Conservation (phyloP, 257 asterid genomes). For the Gentiana straminea region DNA sequence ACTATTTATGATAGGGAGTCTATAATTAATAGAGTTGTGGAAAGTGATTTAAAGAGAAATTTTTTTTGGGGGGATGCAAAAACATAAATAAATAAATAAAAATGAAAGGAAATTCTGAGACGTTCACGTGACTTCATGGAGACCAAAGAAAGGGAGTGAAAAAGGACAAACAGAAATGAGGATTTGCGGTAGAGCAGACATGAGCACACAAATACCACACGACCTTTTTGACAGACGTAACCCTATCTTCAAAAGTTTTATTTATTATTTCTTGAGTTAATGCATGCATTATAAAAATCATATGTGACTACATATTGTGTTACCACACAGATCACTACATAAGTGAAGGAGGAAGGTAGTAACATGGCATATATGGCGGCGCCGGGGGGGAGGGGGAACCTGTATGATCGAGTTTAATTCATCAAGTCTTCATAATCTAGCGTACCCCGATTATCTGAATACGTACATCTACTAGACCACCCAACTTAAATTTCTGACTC, state of each 20-base stretch:
- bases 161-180: constrained; percentile 42
- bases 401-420: too few species aligned
- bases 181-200: constrained; percentile 1
- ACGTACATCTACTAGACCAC: too few species aligned
- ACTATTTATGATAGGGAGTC: background rate
- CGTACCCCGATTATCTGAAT: too few species aligned
- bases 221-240: constrained; percentile 44
- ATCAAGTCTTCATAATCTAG: too few species aligned
- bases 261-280: constrained; percentile 1
- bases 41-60: constrained; percentile 18
- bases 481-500: too few species aligned
- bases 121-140: constrained; percentile 58
- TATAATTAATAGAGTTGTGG: constrained; percentile 11
- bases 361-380: too few species aligned
- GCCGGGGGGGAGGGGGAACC: too few species aligned
- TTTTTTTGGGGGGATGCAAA: constrained; percentile 8
- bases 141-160: constrained; percentile 36
- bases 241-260: constrained; percentile 49
- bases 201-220: constrained; percentile 83
- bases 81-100: background rate
- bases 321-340: too few species aligned
- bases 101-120: constrained; percentile 7
- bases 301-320: too few species aligned
- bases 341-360: too few species aligned
- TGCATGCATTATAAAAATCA: too few species aligned